phyloP scores from a whole-genome alignment of 129 eudicot genomes.

The Cynara cardunculus region DNA sequence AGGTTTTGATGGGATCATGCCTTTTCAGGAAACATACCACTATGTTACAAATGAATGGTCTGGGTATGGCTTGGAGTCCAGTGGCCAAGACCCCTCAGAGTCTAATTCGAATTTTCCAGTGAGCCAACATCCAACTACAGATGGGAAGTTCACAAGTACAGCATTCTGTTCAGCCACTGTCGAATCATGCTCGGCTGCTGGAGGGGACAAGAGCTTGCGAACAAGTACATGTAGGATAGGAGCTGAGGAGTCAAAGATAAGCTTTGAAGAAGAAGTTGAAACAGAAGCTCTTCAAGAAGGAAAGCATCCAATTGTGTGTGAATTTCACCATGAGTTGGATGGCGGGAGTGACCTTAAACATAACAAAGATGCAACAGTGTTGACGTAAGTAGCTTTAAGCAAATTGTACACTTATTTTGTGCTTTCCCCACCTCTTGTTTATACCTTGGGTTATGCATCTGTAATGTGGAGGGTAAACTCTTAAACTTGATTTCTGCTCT shows the following conservation, averaged over 20 bases:
- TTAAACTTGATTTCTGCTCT: conserved; percentile 12
- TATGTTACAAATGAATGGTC: conserved; percentile 8
- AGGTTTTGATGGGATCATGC: conserved; percentile 9
- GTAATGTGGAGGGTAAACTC: conserved; percentile 3
- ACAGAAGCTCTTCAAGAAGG: conserved; percentile 19
- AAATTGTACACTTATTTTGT: not conserved
- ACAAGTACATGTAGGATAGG: conserved; percentile 11
- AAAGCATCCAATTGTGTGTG: conserved; percentile 16
- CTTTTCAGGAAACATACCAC: conserved; percentile 13
- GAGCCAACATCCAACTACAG: conserved; percentile 16
- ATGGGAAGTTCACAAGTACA: conserved; percentile 14
- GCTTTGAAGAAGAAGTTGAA: conserved; percentile 14
- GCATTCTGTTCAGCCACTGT: not conserved
- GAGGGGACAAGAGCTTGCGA: conserved; percentile 16
- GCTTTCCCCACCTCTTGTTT: not conserved
- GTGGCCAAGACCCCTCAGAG: conserved; percentile 10
- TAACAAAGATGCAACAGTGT: conserved; percentile 22
- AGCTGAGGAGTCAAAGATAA: conserved; percentile 9
- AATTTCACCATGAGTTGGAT: conserved; percentile 15
- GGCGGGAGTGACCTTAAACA: not conserved
- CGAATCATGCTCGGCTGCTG: conserved; percentile 13
- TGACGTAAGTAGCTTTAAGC: conserved; percentile 37
- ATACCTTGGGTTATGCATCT: not conserved
- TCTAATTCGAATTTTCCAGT: not conserved
- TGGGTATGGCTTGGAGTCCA: not conserved